Percentiles rank a stretch among this genome's conserved stretches.
Conservation (phyloP, 257 asterid species). For the Fraxinus americana region DNA sequence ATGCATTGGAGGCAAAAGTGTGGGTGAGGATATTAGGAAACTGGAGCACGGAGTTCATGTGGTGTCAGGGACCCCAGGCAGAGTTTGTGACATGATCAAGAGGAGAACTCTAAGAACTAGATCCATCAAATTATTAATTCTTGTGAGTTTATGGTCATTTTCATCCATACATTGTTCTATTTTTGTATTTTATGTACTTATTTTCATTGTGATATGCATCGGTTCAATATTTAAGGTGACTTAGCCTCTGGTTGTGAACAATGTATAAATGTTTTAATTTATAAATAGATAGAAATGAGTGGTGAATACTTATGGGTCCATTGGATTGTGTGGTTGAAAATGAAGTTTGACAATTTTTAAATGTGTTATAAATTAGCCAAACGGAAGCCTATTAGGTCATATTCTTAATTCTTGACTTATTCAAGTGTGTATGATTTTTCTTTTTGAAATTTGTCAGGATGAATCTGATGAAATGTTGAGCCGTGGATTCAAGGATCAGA, state of each 20-base stretch:
- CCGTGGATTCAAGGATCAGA: slow-evolving; percentile 98
- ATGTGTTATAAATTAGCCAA: too few species aligned
- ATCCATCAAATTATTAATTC: slow-evolving; percentile 72
- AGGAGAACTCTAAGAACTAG: slow-evolving; percentile 91
- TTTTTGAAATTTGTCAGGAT: slow-evolving; percentile 49
- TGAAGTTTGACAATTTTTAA: too few species aligned
- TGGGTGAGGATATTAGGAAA: slow-evolving; percentile 92
- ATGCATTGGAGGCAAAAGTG: slow-evolving; percentile 96
- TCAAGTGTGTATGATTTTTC: slow-evolving; percentile 1
- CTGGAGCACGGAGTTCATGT: slow-evolving; percentile 97
- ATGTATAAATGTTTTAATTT: too few species aligned
- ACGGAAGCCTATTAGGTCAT: neutral
- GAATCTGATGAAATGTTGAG: slow-evolving; percentile 99
- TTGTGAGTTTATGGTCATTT: slow-evolving; percentile 49
- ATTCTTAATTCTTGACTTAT: neutral
- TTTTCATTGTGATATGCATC: neutral
- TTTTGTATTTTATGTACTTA: neutral
- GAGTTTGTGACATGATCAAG: slow-evolving; percentile 98
- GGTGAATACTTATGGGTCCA: too few species aligned
- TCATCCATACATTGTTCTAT: too few species aligned
- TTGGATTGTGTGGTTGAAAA: too few species aligned
- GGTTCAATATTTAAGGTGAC: slow-evolving; percentile 2
- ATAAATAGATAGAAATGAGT: too few species aligned
- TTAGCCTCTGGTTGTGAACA: too few species aligned
- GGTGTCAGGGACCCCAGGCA: slow-evolving; percentile 97